Conservation (phyloP, 1,139 yeast genomes). For the Kurtzmaniella quercitrusa region DNA sequence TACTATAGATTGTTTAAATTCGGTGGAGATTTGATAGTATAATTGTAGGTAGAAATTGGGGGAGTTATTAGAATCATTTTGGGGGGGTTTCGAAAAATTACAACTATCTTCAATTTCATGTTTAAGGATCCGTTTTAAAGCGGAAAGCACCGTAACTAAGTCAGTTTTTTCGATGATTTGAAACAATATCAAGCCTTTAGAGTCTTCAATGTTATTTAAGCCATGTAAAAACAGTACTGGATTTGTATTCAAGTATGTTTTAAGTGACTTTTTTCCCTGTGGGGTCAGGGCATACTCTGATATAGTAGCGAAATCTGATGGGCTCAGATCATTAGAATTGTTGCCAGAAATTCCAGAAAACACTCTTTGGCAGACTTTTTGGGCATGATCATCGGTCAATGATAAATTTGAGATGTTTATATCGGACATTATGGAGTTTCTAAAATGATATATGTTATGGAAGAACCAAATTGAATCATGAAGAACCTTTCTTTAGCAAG, state of each 20-base stretch:
- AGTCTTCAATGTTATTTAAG: neutral
- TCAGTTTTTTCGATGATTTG: neutral
- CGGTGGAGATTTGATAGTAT: neutral
- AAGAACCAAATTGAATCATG: too few species aligned
- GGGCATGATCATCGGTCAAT: neutral
- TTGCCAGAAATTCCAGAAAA: neutral
- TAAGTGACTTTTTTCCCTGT: neutral
- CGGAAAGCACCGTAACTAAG: neutral
- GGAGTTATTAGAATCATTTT: too few species aligned
- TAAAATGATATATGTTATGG: too few species aligned
- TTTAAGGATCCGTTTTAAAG: neutral
- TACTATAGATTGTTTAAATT: neutral
- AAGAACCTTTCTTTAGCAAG: too few species aligned
- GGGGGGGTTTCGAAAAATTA: too few species aligned
- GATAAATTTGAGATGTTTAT: neutral
- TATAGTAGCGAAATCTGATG: neutral
- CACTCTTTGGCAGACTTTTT: neutral
- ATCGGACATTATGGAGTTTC: neutral
- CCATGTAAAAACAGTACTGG: constrained; percentile 2
- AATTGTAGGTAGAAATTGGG: neutral
- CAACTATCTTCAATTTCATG: too few species aligned
- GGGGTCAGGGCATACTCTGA: neutral
- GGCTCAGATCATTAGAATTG: neutral
- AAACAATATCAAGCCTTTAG: neutral
- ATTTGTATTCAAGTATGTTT: neutral